Evolutionary conservation across 192 early-diverging fungal species (phyloP).

Genomic region (Rhizophagus sp.): DNA sequence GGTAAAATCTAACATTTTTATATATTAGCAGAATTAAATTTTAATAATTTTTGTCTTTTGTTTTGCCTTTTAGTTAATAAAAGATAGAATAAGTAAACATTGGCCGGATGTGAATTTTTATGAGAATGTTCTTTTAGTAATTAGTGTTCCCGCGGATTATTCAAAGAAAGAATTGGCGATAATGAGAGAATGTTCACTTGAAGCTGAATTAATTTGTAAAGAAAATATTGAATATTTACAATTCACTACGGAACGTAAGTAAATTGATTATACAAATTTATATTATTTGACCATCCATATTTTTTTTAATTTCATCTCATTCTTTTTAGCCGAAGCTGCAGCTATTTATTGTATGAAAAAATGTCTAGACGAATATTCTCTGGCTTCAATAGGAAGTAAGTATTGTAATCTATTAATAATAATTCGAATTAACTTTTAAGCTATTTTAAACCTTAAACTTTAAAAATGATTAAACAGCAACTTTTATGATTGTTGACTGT

Average conservation of each 20-base stretch:
- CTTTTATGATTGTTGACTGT: slow-evolving; percentile 43
- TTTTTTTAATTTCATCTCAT: not conserved
- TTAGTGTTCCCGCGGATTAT: slow-evolving; percentile 5
- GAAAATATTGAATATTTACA: not conserved
- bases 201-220: not conserved
- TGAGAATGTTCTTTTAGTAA: not conserved
- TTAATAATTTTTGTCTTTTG: not conserved
- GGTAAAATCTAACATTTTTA: no score
- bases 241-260: slow-evolving; percentile 27
- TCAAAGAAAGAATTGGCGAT: not conserved
- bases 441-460: no score
- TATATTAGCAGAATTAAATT: not conserved
- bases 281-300: not conserved
- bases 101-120: not conserved
- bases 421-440: no score
- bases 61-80: not conserved
- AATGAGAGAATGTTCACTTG: slow-evolving; percentile 9
- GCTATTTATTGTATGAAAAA: not conserved
- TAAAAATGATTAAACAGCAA: not conserved
- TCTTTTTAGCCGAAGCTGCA: slow-evolving; percentile 11
- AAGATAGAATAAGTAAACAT: not conserved
- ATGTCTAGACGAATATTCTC: not conserved
- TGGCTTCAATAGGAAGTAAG: not conserved
- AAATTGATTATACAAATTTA: not conserved
- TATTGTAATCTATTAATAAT: no score